Percentiles rank a stretch among this genome's conserved stretches.
Conservation (phyloP, 139 green algal genomes). For the Klebsormidium nitens region DNA sequence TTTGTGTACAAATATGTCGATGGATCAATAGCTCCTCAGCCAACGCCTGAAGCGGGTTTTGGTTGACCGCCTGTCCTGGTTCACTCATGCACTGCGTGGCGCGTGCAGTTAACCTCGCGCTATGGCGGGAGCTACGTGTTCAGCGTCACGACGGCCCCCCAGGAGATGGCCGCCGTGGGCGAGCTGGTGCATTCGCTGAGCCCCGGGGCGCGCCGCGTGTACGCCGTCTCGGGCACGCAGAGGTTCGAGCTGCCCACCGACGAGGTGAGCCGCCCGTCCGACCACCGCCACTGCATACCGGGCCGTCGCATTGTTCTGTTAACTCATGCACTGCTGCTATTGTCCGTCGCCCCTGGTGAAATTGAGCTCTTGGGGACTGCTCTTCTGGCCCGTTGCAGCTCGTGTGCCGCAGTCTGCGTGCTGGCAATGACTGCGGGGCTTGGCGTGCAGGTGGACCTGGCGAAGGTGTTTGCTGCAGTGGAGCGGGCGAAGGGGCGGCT, state of each 20-base stretch:
- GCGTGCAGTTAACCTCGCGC: constrained; percentile 55
- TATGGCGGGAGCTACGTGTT: constrained; percentile 68
- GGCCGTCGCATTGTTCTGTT: too few relatives aligned
- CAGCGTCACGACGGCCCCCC: constrained; percentile 61
- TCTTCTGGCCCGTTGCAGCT: not conserved
- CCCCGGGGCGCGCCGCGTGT: constrained; percentile 48
- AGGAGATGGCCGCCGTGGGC: constrained; percentile 48
- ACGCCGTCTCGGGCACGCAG: constrained; percentile 56
- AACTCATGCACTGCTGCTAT: too few relatives aligned
- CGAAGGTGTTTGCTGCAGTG: constrained; percentile 31
- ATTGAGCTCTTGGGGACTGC: too few relatives aligned
- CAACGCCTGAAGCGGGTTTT: too few relatives aligned
- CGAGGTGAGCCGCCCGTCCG: constrained; percentile 5
- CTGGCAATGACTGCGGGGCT: not conserved
- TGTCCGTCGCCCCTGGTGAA: too few relatives aligned
- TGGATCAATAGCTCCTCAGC: too few relatives aligned
- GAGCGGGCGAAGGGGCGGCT: constrained; percentile 31
- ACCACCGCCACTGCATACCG: too few relatives aligned
- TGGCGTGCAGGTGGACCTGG: constrained; percentile 30
- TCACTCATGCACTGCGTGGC: too few relatives aligned
- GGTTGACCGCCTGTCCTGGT: too few relatives aligned
- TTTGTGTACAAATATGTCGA: too few relatives aligned
- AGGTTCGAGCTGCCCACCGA: constrained; percentile 57
- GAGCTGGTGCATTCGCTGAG: constrained; percentile 12
- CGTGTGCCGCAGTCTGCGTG: not conserved